Evolutionary conservation across 2,329 filamentous ascomycete genomes (phyloP), one percentile per base, ranked within the genome.

Genomic region (Fusarium graminum): DNA sequence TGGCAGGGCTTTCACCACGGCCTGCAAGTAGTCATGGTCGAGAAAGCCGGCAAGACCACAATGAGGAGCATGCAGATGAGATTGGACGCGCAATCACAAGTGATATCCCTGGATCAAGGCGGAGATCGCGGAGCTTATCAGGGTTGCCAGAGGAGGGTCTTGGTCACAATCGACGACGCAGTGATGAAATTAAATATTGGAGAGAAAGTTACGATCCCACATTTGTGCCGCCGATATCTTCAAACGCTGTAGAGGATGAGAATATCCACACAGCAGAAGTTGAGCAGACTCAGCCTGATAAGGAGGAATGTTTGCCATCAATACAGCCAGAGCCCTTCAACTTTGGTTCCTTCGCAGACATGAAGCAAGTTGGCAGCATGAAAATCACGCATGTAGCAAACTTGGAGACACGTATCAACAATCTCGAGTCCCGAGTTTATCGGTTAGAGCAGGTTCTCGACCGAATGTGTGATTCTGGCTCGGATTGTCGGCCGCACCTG

Each of bases 101-200:
- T 62, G 85, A 88, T 57, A 80, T 76, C 25, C 78, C 77, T 32
- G 80, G 77, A 6, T 73, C 80, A 28, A 83, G 85, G 43, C 81
- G 88, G 41, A 83, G 87, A 43, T 90, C 87, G 3, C 80, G 86
- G 46, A 89, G 87, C 65, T 74, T 90, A 12, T 87, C 86, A 1
- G 85, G 86, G 11, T 77, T 89, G 19, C 78, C 81, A 7, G 78
- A 77, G 4, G 74, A 76, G 6, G 70, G 69, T 17, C 74, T 77
- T 22, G 68, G 65, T 3, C 75, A 76, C 39, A 58, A 74, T 6
- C 82, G 86, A 41, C 82, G 86, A 34, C 83, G 87, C 29, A 89
- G 86, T 71, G 86, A 88, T 54, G 88, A 90, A 73, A 88, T 89
- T 38, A 83, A 85, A 13, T 87, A 86, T 69, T 89, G 87, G 86